Evolutionary conservation across 2,329 filamentous ascomycete species (phyloP), one percentile per base, ranked within the genome.

Genomic region (Aspergillus neoniger): DNA sequence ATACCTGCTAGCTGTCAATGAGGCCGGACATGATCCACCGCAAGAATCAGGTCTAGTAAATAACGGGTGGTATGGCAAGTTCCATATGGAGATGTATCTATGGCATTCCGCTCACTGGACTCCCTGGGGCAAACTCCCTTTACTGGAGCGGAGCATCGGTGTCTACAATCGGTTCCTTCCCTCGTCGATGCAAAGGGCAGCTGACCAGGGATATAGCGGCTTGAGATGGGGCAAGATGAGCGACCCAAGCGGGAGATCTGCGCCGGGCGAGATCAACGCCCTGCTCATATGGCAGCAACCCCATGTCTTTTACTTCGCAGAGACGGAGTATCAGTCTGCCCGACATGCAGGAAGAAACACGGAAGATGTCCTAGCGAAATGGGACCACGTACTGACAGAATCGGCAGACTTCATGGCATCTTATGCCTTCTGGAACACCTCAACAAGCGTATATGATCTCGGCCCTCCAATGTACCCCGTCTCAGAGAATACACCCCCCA

Each of bases 211-310:
- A 30, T 79, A 79, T 61, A 54, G 69, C 15, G 77, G 77, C 69
- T 82, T 82, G 67, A 54, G 85, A 30, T 79, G 80, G 71, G 80
- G 81, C 2, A 84, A 87, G 67, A 86, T 86, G 84, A 84, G 80
- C 9, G 84, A 86, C 67, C 82, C 83, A 0, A 81, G 79, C 0
- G 83, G 84, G 25, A 76, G 82, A 10, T 83, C 80, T 50, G 82
- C 84, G 1, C 85, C 85, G 0, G 85, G 86, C 2, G 82, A 85
- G 63, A 87, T 87, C 68, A 88, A 88, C 69, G 82, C 80, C 9
- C 74, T 88, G 1, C 74, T 88, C 3, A 83, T 87, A 59, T 88
- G 85, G 85, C 85, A 88, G 65, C 85, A 87, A 65, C 85, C 84
- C 7, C 85, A 88, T 68, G 78, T 82, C 0, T 83, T 87, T 77